Evolutionary conservation across 2,329 filamentous ascomycete species (phyloP).

Genomic region (Mycosphaerella sp.): DNA sequence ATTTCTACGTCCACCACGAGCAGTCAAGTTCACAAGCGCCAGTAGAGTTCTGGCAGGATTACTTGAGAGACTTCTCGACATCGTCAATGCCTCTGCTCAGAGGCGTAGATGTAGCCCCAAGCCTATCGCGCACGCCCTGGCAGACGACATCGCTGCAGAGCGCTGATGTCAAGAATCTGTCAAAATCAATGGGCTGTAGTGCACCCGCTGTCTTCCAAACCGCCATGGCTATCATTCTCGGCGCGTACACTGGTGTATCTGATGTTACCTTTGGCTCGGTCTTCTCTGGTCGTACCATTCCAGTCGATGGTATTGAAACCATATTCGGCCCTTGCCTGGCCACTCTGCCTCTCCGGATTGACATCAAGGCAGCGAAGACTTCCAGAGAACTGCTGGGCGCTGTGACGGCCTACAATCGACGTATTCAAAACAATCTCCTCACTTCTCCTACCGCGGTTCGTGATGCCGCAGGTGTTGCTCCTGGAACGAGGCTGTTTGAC

Average conservation of each 20-base stretch:
- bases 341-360: conserved; percentile 65
- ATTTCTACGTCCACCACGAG: conserved; percentile 38
- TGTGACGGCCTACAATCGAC: conserved; percentile 60
- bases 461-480: conserved; percentile 50
- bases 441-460: conserved; percentile 66
- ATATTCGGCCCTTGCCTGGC: conserved; percentile 75
- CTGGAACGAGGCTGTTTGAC: conserved; percentile 61
- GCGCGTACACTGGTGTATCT: conserved; percentile 54
- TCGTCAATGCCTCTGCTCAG: conserved; percentile 55
- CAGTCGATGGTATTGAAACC: conserved; percentile 62
- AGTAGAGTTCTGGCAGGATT: conserved; percentile 62
- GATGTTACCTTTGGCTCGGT: conserved; percentile 74
- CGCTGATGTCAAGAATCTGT: conserved; percentile 8
- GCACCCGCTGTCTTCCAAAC: conserved; percentile 72
- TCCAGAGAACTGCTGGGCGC: conserved; percentile 56
- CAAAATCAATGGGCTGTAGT: conserved; percentile 43
- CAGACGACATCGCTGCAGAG: conserved; percentile 12
- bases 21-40: not conserved
- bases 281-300: conserved; percentile 72
- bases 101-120: conserved; percentile 28
- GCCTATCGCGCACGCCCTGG: conserved; percentile 24
- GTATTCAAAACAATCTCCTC: conserved; percentile 57
- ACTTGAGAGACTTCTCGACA: conserved; percentile 54
- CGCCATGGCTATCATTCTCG: conserved; percentile 60
- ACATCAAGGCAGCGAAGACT: conserved; percentile 48